phyloP scores from a whole-genome alignment of 202 grass and related monocot genomes.

The Zoysia matrella region DNA sequence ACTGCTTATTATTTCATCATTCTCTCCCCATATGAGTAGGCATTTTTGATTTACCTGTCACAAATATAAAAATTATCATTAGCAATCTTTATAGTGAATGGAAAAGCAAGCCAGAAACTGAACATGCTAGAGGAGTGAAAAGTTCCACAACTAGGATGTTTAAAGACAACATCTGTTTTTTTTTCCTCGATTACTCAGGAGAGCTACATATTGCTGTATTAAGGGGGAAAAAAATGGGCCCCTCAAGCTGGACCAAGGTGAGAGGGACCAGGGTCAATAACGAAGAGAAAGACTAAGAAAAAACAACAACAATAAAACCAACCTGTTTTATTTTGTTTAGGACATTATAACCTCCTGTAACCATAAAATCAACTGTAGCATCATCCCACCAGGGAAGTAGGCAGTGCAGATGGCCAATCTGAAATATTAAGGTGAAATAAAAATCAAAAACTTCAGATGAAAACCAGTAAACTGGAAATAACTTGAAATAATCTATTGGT shows the following conservation, averaged over 20 bases:
- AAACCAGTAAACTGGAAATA: neutral
- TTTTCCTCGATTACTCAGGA: too few species aligned
- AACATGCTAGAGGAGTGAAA: too few species aligned
- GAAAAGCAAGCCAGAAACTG: too few species aligned
- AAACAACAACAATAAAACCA: too few species aligned
- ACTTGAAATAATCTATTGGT: neutral
- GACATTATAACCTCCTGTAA: slow-evolving; percentile 92
- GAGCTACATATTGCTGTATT: too few species aligned
- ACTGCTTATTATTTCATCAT: slow-evolving; percentile 78
- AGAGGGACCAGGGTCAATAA: too few species aligned
- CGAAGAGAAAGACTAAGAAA: too few species aligned
- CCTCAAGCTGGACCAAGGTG: too few species aligned
- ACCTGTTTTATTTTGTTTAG: slow-evolving; percentile 80
- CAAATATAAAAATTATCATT: neutral
- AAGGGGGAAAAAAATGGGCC: too few species aligned
- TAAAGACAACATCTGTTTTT: neutral
- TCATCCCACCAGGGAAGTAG: slow-evolving; percentile 96
- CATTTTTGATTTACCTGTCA: slow-evolving; percentile 78
- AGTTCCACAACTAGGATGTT: too few species aligned
- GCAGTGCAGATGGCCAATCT: slow-evolving; percentile 88
- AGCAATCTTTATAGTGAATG: neutral
- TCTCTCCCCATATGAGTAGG: slow-evolving; percentile 84
- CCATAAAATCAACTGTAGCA: slow-evolving; percentile 90
- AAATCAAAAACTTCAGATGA: slow-evolving; percentile 17
- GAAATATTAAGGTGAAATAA: slow-evolving; percentile 32